Conservation (phyloP, 805 yeast genomes). For the Cyberlindnera mrakii region DNA sequence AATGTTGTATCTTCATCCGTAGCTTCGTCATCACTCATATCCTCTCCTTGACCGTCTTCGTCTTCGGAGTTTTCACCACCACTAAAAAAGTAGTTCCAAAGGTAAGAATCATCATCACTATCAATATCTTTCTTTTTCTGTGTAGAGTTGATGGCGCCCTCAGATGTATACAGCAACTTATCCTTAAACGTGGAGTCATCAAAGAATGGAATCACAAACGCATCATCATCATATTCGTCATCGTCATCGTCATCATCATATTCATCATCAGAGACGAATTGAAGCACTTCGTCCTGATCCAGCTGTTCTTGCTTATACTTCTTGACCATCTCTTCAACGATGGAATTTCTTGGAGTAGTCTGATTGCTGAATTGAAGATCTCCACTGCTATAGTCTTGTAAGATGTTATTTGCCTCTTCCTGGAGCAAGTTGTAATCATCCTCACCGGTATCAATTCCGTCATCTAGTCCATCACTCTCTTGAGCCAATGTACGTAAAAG, state of each 20-base stretch:
- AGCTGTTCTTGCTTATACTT: constrained; percentile 37
- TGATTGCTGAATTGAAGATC: constrained; percentile 23
- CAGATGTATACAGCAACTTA: constrained; percentile 10
- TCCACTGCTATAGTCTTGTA: constrained; percentile 32
- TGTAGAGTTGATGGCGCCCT: constrained; percentile 8
- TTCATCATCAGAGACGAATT: constrained; percentile 27
- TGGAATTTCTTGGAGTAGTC: constrained; percentile 28
- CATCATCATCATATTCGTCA: constrained; percentile 32
- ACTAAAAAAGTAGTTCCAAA: constrained; percentile 70
- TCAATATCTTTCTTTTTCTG: constrained; percentile 7
- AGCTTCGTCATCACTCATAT: constrained; percentile 65
- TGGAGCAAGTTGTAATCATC: constrained; percentile 30
- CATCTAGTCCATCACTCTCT: constrained; percentile 29
- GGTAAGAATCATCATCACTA: constrained; percentile 54
- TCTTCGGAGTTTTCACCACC: constrained; percentile 29
- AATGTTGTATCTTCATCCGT: constrained; percentile 89
- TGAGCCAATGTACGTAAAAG: constrained; percentile 31
- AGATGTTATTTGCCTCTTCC: constrained; percentile 38
- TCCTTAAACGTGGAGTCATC: constrained; percentile 30
- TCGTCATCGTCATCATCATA: constrained; percentile 17
- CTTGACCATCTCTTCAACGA: constrained; percentile 29
- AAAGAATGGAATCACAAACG: constrained; percentile 37
- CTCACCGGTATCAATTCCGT: constrained; percentile 30
- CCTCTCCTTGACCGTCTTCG: constrained; percentile 12
- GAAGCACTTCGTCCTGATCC: constrained; percentile 32